These are phyloP conservation scores for Penicillium parvum DNA, from an alignment of 495 filamentous ascomycete species.

Conservation along the genomic window DNA sequence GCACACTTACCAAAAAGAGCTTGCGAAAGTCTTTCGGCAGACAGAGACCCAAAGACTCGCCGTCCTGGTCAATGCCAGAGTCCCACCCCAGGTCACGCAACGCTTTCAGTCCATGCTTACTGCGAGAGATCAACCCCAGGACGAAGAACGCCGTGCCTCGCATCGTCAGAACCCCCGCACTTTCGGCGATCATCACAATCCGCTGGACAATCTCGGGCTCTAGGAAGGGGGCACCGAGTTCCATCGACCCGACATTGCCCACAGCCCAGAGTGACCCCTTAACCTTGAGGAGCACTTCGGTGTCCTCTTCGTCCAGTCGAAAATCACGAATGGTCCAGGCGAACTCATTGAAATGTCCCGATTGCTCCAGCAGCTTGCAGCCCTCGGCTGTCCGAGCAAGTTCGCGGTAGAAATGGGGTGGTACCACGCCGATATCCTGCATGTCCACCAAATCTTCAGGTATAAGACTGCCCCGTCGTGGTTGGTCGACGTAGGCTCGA, in stretches of 20 bases:
- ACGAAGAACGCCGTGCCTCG: conserved; percentile 96
- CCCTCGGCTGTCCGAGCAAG: conserved; percentile 89
- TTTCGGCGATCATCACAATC: conserved; percentile 82
- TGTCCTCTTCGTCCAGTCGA: conserved; percentile 75
- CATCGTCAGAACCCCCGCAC: conserved; percentile 82
- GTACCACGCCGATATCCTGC: conserved; percentile 64
- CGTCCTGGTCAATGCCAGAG: conserved; percentile 77
- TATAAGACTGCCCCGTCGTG: conserved; percentile 36
- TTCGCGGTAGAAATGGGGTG: conserved; percentile 96
- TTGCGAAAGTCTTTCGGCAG: conserved; percentile 73
- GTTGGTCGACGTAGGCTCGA: conserved; percentile 68
- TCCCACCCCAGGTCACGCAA: conserved; percentile 86
- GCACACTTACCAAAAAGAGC: conserved; percentile 60
- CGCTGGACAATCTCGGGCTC: conserved; percentile 77
- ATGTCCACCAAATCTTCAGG: conserved; percentile 55
- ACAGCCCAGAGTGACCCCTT: conserved; percentile 98
- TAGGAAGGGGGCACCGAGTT: conserved; percentile 88
- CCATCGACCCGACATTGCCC: conserved; percentile 97
- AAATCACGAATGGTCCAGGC: conserved; percentile 80
- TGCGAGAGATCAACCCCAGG: conserved; percentile 85
- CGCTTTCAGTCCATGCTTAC: conserved; percentile 86
- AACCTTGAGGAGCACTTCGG: conserved; percentile 84
- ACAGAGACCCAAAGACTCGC: conserved; percentile 79
- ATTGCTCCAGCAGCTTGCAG: conserved; percentile 81
- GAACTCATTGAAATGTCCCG: conserved; percentile 94